A percentile compares a stretch with the other conserved stretches of the same genome.
These are phyloP conservation scores for Polygonum aviculare DNA, from an alignment of 148 eudicot species.

Conservation along the genomic window DNA sequence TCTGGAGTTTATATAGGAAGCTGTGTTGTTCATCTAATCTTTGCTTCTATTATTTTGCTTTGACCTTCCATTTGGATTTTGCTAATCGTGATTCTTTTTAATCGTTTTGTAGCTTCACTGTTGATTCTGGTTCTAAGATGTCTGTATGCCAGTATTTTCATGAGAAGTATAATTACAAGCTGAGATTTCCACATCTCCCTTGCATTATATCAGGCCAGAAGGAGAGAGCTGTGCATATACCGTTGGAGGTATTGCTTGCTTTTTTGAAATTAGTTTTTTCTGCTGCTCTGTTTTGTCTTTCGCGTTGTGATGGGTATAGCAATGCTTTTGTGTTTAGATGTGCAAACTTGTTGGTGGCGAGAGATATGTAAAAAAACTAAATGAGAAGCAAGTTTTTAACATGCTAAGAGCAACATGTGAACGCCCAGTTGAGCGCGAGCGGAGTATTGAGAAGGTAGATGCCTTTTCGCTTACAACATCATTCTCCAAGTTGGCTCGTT, in stretches of 20 bases:
- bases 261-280: background rate
- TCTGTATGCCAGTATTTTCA: slow-evolving; percentile 55
- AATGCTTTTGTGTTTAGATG: slow-evolving; percentile 22
- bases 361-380: slow-evolving; percentile 49
- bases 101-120: background rate
- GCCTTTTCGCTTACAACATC: background rate
- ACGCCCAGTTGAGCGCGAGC: slow-evolving; percentile 53
- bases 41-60: background rate
- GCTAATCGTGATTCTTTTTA: background rate
- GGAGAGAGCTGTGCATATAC: slow-evolving; percentile 44
- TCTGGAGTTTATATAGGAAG: background rate
- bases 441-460: slow-evolving; percentile 35
- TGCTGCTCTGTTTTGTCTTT: background rate
- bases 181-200: slow-evolving; percentile 39
- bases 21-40: background rate
- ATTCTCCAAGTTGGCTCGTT: background rate
- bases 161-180: slow-evolving; percentile 30
- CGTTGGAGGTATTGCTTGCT: slow-evolving; percentile 64
- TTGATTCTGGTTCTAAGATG: slow-evolving; percentile 11
- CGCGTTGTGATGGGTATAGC: background rate
- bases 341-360: slow-evolving; percentile 56
- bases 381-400: slow-evolving; percentile 57
- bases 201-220: slow-evolving; percentile 54
- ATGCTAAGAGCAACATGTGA: slow-evolving; percentile 73
- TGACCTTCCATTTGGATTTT: background rate